A percentile compares a stretch with the other conserved stretches of the same genome.
Evolutionary conservation across 176 grass and related monocot species (phyloP).

Genomic region (Carex pumila): DNA sequence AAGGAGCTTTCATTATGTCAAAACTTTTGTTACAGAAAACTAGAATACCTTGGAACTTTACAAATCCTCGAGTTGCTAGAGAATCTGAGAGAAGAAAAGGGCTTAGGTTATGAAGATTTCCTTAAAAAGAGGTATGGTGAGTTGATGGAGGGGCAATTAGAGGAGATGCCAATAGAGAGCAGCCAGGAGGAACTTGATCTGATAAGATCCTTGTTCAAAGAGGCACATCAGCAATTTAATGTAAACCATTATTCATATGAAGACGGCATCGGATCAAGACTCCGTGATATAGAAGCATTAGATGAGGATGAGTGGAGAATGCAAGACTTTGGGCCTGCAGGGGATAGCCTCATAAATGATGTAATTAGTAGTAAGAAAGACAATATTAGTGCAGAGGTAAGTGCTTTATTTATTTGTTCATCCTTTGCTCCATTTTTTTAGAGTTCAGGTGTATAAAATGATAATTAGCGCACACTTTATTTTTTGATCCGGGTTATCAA

Average conservation of each 20-base stretch:
- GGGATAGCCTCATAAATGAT: slow-evolving; percentile 38
- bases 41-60: slow-evolving; percentile 54
- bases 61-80: slow-evolving; percentile 49
- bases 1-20: slow-evolving; percentile 60
- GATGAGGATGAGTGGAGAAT: slow-evolving; percentile 64
- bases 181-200: slow-evolving; percentile 50
- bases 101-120: slow-evolving; percentile 48
- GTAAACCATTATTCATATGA: slow-evolving; percentile 47
- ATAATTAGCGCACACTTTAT: neutral
- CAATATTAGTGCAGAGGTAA: slow-evolving; percentile 46
- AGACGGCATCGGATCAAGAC: slow-evolving; percentile 41
- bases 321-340: slow-evolving; percentile 50
- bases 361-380: slow-evolving; percentile 56
- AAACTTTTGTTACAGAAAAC: slow-evolving; percentile 62
- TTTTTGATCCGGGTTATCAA: neutral
- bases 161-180: slow-evolving; percentile 34
- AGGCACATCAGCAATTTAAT: slow-evolving; percentile 45
- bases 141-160: slow-evolving; percentile 33
- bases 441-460: neutral
- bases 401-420: slow-evolving; percentile 5
- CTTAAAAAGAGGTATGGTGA: slow-evolving; percentile 64
- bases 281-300: slow-evolving; percentile 41
- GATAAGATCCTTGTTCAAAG: slow-evolving; percentile 60
- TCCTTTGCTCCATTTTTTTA: neutral
- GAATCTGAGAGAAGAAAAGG: slow-evolving; percentile 51